phyloP scores from a whole-genome alignment of 495 filamentous ascomycete species.

The Trypethelium eluteriae region DNA sequence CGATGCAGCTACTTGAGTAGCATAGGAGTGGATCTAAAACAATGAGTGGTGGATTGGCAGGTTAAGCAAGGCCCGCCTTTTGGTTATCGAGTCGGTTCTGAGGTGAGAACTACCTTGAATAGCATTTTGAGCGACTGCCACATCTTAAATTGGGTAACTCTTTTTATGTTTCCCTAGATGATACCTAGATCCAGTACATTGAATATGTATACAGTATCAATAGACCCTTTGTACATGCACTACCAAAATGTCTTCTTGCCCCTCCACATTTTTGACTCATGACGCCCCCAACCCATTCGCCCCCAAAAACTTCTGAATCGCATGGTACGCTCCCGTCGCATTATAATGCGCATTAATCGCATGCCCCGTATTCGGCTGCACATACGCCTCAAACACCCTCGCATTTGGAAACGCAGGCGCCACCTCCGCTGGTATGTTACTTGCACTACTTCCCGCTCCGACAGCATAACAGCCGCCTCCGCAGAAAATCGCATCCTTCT shows the following conservation, averaged over 20 bases:
- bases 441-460: background rate
- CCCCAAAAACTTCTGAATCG: conserved; percentile 4
- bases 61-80: too few relatives aligned
- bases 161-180: too few relatives aligned
- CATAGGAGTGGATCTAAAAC: conserved; percentile 46
- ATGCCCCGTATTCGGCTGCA: conserved; percentile 24
- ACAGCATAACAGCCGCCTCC: conserved; percentile 19
- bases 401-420: conserved; percentile 14
- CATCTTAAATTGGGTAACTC: too few relatives aligned
- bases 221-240: too few relatives aligned
- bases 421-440: conserved; percentile 6
- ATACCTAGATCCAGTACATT: too few relatives aligned
- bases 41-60: conserved; percentile 30
- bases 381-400: conserved; percentile 13
- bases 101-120: too few relatives aligned
- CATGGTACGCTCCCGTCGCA: conserved; percentile 17
- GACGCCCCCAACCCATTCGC: background rate
- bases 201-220: too few relatives aligned
- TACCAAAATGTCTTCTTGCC: too few relatives aligned
- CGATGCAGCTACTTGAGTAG: conserved; percentile 49
- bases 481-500: conserved; percentile 13
- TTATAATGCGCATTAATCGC: conserved; percentile 26
- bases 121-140: too few relatives aligned
- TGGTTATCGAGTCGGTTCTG: too few relatives aligned
- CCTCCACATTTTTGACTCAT: background rate